Conservation (phyloP, 1,284 basidiomycete species). For the Naganishia liquefaciens region DNA sequence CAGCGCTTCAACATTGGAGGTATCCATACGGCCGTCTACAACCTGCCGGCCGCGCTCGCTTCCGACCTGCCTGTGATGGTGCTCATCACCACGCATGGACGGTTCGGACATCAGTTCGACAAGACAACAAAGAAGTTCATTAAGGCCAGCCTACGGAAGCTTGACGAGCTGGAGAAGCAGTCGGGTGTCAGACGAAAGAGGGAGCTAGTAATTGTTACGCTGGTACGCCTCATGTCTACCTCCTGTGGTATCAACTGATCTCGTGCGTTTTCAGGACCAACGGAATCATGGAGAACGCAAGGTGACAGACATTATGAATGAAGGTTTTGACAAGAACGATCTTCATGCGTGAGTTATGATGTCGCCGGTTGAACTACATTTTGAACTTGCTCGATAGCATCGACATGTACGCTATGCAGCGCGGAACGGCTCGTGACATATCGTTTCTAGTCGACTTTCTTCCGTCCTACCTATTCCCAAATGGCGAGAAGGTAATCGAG, state of each 20-base stretch:
- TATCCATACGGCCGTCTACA: slow-evolving; percentile 32
- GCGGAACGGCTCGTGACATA: slow-evolving; percentile 72
- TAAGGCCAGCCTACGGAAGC: slow-evolving; percentile 13
- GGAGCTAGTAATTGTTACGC: slow-evolving; percentile 49
- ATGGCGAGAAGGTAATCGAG: slow-evolving; percentile 64
- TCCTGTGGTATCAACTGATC: background rate
- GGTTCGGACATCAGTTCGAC: slow-evolving; percentile 25
- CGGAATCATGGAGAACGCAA: slow-evolving; percentile 71
- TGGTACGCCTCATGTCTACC: slow-evolving; percentile 39
- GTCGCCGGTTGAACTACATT: background rate
- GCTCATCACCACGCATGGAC: slow-evolving; percentile 32
- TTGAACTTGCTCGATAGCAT: slow-evolving; percentile 54
- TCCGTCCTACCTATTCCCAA: slow-evolving; percentile 72
- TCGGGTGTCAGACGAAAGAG: slow-evolving; percentile 35
- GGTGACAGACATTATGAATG: slow-evolving; percentile 60
- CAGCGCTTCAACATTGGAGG: slow-evolving; percentile 33
- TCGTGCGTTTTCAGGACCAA: slow-evolving; percentile 63
- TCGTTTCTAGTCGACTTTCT: slow-evolving; percentile 80
- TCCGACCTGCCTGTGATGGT: slow-evolving; percentile 20
- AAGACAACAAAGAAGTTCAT: slow-evolving; percentile 20
- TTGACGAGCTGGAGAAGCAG: slow-evolving; percentile 24
- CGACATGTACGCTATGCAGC: slow-evolving; percentile 73
- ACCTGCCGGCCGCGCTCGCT: slow-evolving; percentile 20
- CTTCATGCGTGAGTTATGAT: slow-evolving; percentile 57
- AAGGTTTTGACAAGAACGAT: slow-evolving; percentile 65